phyloP scores from a whole-genome alignment of 148 eudicot genomes.

The Vaccinium vitisidaea region DNA sequence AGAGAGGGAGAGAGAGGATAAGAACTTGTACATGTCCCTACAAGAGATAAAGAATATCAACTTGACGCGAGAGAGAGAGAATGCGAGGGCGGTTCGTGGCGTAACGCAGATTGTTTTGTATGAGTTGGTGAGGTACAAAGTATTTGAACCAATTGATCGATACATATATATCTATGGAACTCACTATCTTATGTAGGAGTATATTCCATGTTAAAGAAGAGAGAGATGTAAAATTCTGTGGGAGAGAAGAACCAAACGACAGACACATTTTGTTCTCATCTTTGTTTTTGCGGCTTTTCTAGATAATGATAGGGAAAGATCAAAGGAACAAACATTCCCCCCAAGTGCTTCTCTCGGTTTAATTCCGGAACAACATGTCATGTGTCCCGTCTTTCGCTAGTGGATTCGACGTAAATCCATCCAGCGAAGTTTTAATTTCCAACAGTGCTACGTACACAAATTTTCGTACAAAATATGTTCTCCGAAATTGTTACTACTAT shows the following conservation, averaged over 20 bases:
- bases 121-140: not conserved
- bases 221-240: not conserved
- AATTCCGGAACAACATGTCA: not conserved
- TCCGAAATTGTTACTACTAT: no score
- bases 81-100: constrained; percentile 4
- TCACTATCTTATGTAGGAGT: not conserved
- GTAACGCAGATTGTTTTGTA: not conserved
- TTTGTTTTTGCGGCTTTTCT: not conserved
- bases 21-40: not conserved
- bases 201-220: not conserved
- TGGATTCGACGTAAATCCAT: no score
- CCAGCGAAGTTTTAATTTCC: no score
- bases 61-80: not conserved
- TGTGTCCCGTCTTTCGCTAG: no score
- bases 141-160: not conserved
- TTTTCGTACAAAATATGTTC: no score
- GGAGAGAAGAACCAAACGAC: not conserved
- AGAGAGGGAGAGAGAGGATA: not conserved
- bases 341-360: not conserved
- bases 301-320: not conserved
- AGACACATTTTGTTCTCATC: not conserved
- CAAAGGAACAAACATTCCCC: not conserved
- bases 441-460: no score
- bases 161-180: not conserved
- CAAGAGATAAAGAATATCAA: not conserved